These are phyloP conservation scores for Cylindrotheca fusiformis DNA, from an alignment of 108 stramenopile genomes.

Conservation along the genomic window DNA sequence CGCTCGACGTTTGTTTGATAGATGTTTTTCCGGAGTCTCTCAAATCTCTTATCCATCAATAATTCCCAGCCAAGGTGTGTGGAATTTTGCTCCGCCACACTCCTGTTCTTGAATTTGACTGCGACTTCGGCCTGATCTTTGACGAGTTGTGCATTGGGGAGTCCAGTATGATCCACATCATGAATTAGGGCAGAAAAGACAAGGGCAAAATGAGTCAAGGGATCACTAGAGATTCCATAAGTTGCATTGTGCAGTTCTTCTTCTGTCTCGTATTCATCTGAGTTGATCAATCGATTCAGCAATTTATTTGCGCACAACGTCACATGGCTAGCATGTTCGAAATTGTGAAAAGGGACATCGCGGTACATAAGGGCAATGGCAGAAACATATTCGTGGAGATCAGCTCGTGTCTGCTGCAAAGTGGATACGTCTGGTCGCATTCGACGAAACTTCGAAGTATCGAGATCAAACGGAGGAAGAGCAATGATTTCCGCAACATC, in stretches of 20 bases:
- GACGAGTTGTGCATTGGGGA: slow-evolving; percentile 50
- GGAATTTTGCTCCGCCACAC: slow-evolving; percentile 52
- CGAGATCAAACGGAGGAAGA: slow-evolving; percentile 25
- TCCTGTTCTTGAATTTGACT: slow-evolving; percentile 26
- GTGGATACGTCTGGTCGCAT: slow-evolving; percentile 23
- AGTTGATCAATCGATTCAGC: slow-evolving; percentile 37
- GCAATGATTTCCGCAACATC: slow-evolving; percentile 29
- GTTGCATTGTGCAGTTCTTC: slow-evolving; percentile 27
- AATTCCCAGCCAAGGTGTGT: slow-evolving; percentile 39
- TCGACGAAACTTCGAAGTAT: slow-evolving; percentile 19
- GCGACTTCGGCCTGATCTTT: slow-evolving; percentile 35
- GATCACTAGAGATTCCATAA: slow-evolving; percentile 39
- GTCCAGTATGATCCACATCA: slow-evolving; percentile 53
- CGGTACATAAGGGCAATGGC: slow-evolving; percentile 32
- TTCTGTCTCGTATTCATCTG: slow-evolving; percentile 36
- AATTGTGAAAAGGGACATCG: slow-evolving; percentile 48
- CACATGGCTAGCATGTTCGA: slow-evolving; percentile 58
- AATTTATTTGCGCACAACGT: slow-evolving; percentile 47
- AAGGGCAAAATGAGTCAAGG: slow-evolving; percentile 47
- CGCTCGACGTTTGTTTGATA: slow-evolving; percentile 36
- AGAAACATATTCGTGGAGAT: slow-evolving; percentile 25
- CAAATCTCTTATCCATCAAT: slow-evolving; percentile 42
- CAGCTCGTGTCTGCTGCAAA: slow-evolving; percentile 19
- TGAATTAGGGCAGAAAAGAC: slow-evolving; percentile 54
- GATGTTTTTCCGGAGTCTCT: slow-evolving; percentile 33